Evolutionary conservation across 176 grass and related monocot species (phyloP), one percentile per base, ranked within the genome.

Genomic region (Carex cristatella): DNA sequence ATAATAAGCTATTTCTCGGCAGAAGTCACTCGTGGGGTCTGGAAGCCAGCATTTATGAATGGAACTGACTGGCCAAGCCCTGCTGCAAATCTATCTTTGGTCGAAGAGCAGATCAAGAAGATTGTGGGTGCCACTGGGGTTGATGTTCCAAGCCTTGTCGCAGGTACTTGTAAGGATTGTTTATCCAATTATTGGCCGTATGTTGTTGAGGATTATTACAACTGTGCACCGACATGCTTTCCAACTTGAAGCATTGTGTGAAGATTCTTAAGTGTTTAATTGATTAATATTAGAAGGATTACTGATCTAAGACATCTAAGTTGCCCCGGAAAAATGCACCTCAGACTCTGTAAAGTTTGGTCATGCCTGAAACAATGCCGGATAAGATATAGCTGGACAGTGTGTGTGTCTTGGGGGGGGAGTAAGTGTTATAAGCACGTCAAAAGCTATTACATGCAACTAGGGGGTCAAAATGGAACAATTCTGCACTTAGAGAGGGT

Each of bases 41-140:
- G 95, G 95, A 98, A 94, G 83, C 92, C 92, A 0, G 95, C 92
- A 73, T 98, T 84, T 83, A 98, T 98, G 95, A 98, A 98, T 87
- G 95, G 95, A 91, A 94, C 89, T 61, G 95, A 98, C 86, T 98
- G 95, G 95, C 95, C 95, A 81, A 98, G 95, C 81, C 95, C 95
- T 74, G 85, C 87, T 86, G 95, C 58, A 76, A 98, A 94, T 85
- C 59, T 98, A 86, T 91, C 92, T 2, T 93, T 84, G 79, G 95
- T 98, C 27, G 95, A 98, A 87, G 92, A 94, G 64, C 93, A 93
- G 66, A 98, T 98, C 58, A 98, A 94, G 82, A 98, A 94, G 86
- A 98, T 98, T 55, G 91, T 98, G 71, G 95, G 88, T 79, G 87
- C 93, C 59, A 98, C 95, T 62, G 95, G 95, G 54, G 88, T 98